Conservation (phyloP, 176 grass and related monocot species). For the Neostapfia colusana region DNA sequence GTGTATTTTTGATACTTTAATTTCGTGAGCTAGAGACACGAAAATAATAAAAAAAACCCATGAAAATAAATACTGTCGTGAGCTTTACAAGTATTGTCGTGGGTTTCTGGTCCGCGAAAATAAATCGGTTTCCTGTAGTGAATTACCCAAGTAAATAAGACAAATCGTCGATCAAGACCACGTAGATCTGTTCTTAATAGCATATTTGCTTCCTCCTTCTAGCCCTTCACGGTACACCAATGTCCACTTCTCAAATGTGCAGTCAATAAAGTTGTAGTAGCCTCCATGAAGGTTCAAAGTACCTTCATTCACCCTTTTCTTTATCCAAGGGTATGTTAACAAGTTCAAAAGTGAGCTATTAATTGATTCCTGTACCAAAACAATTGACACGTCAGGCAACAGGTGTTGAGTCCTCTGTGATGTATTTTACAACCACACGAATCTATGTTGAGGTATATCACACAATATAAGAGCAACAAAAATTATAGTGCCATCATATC, state of each 20-base stretch:
- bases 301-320: constrained; percentile 82
- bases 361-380: constrained; percentile 75
- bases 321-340: constrained; percentile 93
- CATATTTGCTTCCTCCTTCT: constrained; percentile 93
- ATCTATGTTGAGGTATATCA: not conserved
- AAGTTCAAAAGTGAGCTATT: constrained; percentile 90
- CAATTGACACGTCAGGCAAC: constrained; percentile 21
- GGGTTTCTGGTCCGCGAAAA: no score
- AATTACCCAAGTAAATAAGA: constrained; percentile 47
- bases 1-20: no score
- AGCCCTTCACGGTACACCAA: constrained; percentile 72
- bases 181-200: constrained; percentile 71
- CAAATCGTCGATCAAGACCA: constrained; percentile 59
- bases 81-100: no score
- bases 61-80: no score
- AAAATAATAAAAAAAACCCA: no score
- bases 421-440: not conserved
- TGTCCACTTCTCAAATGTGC: constrained; percentile 94
- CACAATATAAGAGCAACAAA: not conserved
- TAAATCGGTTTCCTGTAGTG: no score
- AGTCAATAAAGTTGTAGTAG: constrained; percentile 85
- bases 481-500: not conserved
- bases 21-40: no score
- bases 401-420: not conserved
- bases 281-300: constrained; percentile 75